Evolutionary conservation across 202 grass and related monocot species (phyloP).

Genomic region (Digitaria exilis): DNA sequence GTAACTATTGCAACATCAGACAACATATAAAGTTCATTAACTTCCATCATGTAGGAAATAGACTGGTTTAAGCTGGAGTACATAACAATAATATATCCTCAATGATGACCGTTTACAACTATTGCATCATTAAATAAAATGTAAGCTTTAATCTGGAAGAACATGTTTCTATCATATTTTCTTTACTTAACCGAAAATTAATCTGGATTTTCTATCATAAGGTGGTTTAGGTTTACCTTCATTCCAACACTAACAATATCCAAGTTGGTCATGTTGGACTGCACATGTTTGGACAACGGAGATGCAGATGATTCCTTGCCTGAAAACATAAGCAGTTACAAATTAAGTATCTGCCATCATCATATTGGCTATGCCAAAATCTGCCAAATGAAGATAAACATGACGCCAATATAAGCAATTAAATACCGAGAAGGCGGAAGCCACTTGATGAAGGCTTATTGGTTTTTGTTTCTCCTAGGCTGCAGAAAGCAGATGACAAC

Average conservation of each 20-base stretch:
- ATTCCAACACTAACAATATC: slow-evolving; percentile 47
- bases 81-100: background rate
- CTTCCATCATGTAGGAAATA: background rate
- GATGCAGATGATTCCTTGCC: slow-evolving; percentile 55
- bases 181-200: background rate
- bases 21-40: background rate
- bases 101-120: background rate
- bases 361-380: background rate
- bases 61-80: background rate
- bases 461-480: slow-evolving; percentile 64
- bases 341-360: background rate
- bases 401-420: slow-evolving; percentile 11
- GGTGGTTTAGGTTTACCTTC: slow-evolving; percentile 71
- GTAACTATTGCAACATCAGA: background rate
- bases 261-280: slow-evolving; percentile 42
- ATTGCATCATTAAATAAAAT: slow-evolving; percentile 14
- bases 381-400: slow-evolving; percentile 1
- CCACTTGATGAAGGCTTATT: slow-evolving; percentile 50
- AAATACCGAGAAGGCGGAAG: slow-evolving; percentile 61
- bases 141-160: slow-evolving; percentile 4
- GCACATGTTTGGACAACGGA: slow-evolving; percentile 60
- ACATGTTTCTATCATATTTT: background rate
- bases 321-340: slow-evolving; percentile 45
- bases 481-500: slow-evolving; percentile 48
- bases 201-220: slow-evolving; percentile 2